A percentile compares a stretch with the other conserved stretches of the same genome.
phyloP scores from a whole-genome alignment of 1,284 basidiomycete genomes.

The Singerocomus inundabilis region DNA sequence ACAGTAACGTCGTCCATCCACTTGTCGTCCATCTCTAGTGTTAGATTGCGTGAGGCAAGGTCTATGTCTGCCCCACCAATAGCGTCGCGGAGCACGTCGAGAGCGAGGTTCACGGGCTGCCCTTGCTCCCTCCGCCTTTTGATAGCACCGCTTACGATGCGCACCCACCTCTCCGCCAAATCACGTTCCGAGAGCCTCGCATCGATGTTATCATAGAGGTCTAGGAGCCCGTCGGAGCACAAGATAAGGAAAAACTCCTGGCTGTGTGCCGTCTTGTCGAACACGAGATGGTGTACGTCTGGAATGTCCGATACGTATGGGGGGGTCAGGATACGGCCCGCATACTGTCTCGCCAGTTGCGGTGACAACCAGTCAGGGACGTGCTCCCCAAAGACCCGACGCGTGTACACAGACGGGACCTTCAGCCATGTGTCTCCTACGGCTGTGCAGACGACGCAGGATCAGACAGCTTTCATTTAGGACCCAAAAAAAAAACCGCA shows the following conservation, averaged over 20 bases:
- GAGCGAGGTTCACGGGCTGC: constrained; percentile 42
- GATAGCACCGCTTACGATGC: constrained; percentile 33
- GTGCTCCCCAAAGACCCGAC: constrained; percentile 49
- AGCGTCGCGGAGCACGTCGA: constrained; percentile 53
- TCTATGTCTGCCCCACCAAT: constrained; percentile 54
- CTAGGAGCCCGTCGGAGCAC: constrained; percentile 58
- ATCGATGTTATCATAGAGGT: constrained; percentile 45
- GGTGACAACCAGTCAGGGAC: constrained; percentile 48
- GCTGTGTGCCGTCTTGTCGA: constrained; percentile 24
- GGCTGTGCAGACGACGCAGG: constrained; percentile 39
- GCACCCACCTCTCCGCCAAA: constrained; percentile 43
- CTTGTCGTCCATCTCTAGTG: constrained; percentile 58
- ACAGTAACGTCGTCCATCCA: constrained; percentile 76
- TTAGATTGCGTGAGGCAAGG: constrained; percentile 54
- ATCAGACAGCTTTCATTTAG: constrained; percentile 14
- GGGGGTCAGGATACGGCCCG: constrained; percentile 51
- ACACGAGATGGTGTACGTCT: constrained; percentile 45
- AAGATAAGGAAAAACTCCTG: constrained; percentile 42
- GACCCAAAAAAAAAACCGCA: constrained; percentile 4
- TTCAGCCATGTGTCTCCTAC: constrained; percentile 66
- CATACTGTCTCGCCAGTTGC: constrained; percentile 39
- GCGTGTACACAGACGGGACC: constrained; percentile 55
- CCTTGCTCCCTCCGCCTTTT: constrained; percentile 17
- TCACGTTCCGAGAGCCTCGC: constrained; percentile 35
- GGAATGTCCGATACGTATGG: constrained; percentile 57